phyloP scores from a whole-genome alignment of 768 basidiomycete genomes.

The Grammothele lineata region DNA sequence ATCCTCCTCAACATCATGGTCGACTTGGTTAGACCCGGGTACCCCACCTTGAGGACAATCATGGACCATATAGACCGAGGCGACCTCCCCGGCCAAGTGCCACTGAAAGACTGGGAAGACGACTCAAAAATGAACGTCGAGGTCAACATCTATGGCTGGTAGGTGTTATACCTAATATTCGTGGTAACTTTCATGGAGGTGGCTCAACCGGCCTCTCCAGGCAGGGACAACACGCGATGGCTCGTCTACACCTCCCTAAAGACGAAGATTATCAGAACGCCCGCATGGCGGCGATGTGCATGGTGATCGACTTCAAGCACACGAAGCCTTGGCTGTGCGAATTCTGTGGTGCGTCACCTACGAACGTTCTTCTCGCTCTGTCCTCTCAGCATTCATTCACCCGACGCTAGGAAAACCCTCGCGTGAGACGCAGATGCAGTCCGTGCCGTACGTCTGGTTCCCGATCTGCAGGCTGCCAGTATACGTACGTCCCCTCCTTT shows the following conservation, averaged over 20 bases:
- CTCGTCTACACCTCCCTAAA: constrained; percentile 7
- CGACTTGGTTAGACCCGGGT: too few species aligned
- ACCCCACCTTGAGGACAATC: too few species aligned
- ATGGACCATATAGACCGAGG: neutral
- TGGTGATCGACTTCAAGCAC: constrained; percentile 5
- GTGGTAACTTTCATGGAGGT: too few species aligned
- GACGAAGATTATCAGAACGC: neutral
- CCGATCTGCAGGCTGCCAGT: constrained; percentile 7
- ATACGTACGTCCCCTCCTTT: constrained; percentile 8
- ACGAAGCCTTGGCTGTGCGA: constrained; percentile 3
- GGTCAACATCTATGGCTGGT: constrained; percentile 1
- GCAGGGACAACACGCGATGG: neutral
- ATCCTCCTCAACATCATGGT: too few species aligned
- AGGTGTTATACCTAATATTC: neutral
- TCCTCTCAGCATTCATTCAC: neutral
- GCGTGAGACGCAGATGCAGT: constrained; percentile 10
- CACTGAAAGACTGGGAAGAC: neutral
- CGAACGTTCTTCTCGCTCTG: neutral
- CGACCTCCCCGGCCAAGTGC: neutral
- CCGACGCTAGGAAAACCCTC: constrained; percentile 7
- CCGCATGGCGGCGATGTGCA: neutral
- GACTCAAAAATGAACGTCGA: neutral
- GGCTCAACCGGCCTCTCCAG: too few species aligned
- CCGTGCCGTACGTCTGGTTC: constrained; percentile 9
- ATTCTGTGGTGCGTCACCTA: constrained; percentile 3